Base-by-base conservation (phyloP, 257 asterid genomes). In the Ligustrum vulgare region DNA sequence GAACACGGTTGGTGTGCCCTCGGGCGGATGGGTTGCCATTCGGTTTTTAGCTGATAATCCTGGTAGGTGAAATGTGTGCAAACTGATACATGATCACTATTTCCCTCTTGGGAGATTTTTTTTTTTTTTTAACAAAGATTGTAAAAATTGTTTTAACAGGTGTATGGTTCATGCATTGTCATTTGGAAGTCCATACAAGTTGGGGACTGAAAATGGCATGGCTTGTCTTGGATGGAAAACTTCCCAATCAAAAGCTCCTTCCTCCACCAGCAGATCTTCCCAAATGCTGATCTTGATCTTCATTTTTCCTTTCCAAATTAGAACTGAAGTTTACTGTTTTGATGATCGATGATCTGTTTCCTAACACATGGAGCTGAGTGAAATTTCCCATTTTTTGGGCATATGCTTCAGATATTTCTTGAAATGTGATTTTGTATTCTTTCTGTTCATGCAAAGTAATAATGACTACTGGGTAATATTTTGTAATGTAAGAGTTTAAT, bases 161-260 rank as follows among this genome's bases (percentile, higher is more conserved):
- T 32, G 87, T 80, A 25, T 83, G 87, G 87, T 83, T 83, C 70
- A 83, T 80, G 87, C 87, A 83, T 35, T 83, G 87, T 74, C 85
- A 84, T 45, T 39, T 84, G 63, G 87, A 84, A 47, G 85, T 78
- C 2, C 87, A 84, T 70, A 84, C 85, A 36, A 84, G 83, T 45
- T 84, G 87, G 87, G 87, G 87, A 3, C 71, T 84, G 83, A 84
- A 84, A 68, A 84, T 84, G 87, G 87, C 87, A 1, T 84, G 87
- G 87, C 83, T 84, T 51, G 85, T 84, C 0, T 58, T 84, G 54
- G 85, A 84, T 16, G 87, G 87, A 22, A 81, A 81, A 1, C 76
- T 84, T 58, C 85, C 87, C 6, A 76, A 73, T 73, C 85, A 84
- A 6, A 81, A 81, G 78, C 83, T 84, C 3, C 83, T 70, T 70